Conservation (phyloP, 208 protist species). For the Phytomonas sp. region DNA sequence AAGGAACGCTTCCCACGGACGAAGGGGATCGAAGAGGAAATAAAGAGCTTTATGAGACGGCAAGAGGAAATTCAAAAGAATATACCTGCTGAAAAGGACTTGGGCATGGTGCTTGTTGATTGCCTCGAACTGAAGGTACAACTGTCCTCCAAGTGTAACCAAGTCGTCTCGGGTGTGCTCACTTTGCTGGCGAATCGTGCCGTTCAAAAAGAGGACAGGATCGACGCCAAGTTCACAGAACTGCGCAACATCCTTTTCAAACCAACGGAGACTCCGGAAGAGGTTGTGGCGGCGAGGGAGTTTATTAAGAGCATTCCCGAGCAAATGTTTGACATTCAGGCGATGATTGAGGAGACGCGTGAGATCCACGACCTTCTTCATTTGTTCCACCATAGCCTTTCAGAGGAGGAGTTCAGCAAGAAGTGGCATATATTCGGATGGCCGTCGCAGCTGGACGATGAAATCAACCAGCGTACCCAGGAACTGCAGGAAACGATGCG, state of each 20-base stretch:
- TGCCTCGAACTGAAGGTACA: constrained; percentile 63
- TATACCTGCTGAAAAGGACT: constrained; percentile 54
- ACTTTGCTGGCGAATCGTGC: constrained; percentile 71
- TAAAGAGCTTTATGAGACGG: constrained; percentile 50
- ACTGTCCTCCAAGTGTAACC: constrained; percentile 70
- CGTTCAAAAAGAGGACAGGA: constrained; percentile 52
- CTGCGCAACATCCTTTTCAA: constrained; percentile 55
- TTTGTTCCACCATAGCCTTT: constrained; percentile 79
- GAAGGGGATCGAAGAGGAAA: constrained; percentile 67
- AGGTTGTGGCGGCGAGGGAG: constrained; percentile 83
- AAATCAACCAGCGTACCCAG: constrained; percentile 85
- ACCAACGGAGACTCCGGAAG: constrained; percentile 78
- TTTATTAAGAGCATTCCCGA: constrained; percentile 88
- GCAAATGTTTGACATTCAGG: constrained; percentile 75
- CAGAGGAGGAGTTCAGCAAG: constrained; percentile 91
- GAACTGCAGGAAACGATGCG: constrained; percentile 91
- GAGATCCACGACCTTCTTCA: constrained; percentile 88
- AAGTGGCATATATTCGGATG: constrained; percentile 90
- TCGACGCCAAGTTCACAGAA: constrained; percentile 58
- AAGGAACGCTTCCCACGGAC: constrained; percentile 54
- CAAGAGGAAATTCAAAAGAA: constrained; percentile 47
- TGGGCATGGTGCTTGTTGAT: constrained; percentile 78
- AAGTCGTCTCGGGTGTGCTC: constrained; percentile 46
- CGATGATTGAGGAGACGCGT: constrained; percentile 57
- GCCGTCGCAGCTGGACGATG: constrained; percentile 84